Conservation (phyloP, 306 rosid species). For the Sechiopsis laciniata region DNA sequence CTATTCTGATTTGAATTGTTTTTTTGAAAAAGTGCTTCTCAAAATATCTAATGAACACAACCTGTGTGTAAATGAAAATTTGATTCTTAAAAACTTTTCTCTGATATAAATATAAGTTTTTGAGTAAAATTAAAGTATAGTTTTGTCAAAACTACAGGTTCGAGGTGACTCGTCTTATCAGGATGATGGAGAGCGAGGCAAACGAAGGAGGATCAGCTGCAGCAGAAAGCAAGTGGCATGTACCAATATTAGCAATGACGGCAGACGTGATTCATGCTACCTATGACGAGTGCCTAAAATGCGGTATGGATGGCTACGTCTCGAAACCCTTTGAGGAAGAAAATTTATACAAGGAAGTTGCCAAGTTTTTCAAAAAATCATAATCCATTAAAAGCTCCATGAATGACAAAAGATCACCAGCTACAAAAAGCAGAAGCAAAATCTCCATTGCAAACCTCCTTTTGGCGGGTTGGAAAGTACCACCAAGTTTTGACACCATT, state of each 20-base stretch:
- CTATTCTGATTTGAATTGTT: background rate
- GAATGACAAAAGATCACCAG: background rate
- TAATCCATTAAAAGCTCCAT: conserved; percentile 9
- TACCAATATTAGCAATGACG: conserved; percentile 91
- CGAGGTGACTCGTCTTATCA: conserved; percentile 69
- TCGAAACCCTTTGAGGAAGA: conserved; percentile 97
- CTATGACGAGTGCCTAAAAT: conserved; percentile 64
- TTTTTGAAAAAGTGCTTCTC: background rate
- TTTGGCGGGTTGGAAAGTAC: conserved; percentile 1
- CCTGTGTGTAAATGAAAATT: too few species aligned
- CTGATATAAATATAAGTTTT: too few species aligned
- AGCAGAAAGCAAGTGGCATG: conserved; percentile 52
- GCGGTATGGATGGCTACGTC: conserved; percentile 95
- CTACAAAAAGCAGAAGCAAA: background rate
- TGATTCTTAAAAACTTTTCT: too few species aligned
- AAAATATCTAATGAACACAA: background rate
- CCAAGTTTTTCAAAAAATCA: conserved; percentile 56
- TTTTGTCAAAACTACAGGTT: conserved; percentile 43
- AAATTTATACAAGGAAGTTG: conserved; percentile 81
- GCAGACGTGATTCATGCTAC: conserved; percentile 97
- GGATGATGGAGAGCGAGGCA: conserved; percentile 63
- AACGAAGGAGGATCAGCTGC: conserved; percentile 41
- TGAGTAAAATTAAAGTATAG: too few species aligned
- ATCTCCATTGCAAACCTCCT: conserved; percentile 11
- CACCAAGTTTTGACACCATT: conserved; percentile 19